phyloP scores from a whole-genome alignment of 1,139 yeast genomes.

The Blastobotrys serpentis region DNA sequence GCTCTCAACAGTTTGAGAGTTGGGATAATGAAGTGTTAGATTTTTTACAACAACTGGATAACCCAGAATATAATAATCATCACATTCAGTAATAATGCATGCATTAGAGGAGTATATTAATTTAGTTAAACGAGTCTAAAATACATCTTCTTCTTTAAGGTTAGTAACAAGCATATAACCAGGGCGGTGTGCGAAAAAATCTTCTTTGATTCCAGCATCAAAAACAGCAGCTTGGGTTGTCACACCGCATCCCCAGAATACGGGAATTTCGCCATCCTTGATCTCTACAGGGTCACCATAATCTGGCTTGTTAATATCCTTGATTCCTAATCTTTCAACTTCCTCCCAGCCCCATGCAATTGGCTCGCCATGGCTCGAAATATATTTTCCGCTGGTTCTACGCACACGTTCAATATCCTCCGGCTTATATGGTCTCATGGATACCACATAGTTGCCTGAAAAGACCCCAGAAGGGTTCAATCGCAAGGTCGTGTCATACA shows the following conservation, averaged over 20 bases:
- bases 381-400: conserved; percentile 10
- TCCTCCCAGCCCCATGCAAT: conserved; percentile 16
- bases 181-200: conserved; percentile 13
- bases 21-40: conserved; percentile 1
- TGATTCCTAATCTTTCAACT: conserved; percentile 4
- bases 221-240: conserved; percentile 15
- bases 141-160: conserved; percentile 10
- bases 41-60: neutral
- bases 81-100: neutral
- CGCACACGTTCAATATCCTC: conserved; percentile 12
- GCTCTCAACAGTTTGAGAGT: neutral
- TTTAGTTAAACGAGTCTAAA: conserved; percentile 7
- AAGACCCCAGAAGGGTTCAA: conserved; percentile 12
- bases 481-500: conserved; percentile 13
- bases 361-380: conserved; percentile 17
- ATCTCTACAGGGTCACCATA: conserved; percentile 15
- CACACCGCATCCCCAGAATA: conserved; percentile 17
- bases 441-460: conserved; percentile 12
- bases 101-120: too few species aligned
- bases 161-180: conserved; percentile 17
- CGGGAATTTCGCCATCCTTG: conserved; percentile 13
- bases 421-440: conserved; percentile 15
- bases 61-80: neutral
- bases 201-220: conserved; percentile 13
- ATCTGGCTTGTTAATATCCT: conserved; percentile 14